Evolutionary conservation across 345 rosid genomes (phyloP), one percentile per base, ranked within the genome.

Genomic region (Eucalyptus pauciflora): DNA sequence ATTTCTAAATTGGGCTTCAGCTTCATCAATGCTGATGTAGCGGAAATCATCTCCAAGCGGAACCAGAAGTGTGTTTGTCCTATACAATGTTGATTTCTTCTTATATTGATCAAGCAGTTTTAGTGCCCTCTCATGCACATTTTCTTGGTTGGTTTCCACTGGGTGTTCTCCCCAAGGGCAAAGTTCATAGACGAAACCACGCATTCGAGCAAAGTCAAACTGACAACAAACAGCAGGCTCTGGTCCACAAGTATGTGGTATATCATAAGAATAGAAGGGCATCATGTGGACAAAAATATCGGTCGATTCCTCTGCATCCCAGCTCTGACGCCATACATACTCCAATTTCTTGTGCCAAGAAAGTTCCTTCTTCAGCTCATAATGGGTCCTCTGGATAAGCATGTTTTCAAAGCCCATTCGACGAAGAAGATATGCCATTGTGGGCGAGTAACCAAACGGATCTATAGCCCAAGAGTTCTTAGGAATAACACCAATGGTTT

Each of bases 21-120:
- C 97, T 93, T 98, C 99, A 62, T 96, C 98, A 71, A 92, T 86
- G 88, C 92, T 97, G 86, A 96, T 88, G 87, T 92, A 98, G 86
- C 99, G 98, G 91, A 98, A 98, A 94, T 98, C 99, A 93, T 98
- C 99, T 86, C 99, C 99, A 33, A 98, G 99, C 89, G 99, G 99
- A 91, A 98, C 91, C 45, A 98, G 96, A 90, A 98, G 97, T 54
- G 99, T 97, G 92, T 95, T 98, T 18, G 99, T 95, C 87, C 99
- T 92, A 88, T 94, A 98, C 7, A 98, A 94, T 22, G 95, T 94
- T 31, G 99, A 98, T 85, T 98, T 98, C 93, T 98, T 98, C 95
- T 92, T 95, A 92, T 98, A 98, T n/a, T 98, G 99, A 94, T 97
- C 99, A 71, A 98, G 92, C 83, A 97, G 93, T 90, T 88, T 93